Conservation (phyloP, 192 early-diverging fungal genomes). For the Podila verticillata region DNA sequence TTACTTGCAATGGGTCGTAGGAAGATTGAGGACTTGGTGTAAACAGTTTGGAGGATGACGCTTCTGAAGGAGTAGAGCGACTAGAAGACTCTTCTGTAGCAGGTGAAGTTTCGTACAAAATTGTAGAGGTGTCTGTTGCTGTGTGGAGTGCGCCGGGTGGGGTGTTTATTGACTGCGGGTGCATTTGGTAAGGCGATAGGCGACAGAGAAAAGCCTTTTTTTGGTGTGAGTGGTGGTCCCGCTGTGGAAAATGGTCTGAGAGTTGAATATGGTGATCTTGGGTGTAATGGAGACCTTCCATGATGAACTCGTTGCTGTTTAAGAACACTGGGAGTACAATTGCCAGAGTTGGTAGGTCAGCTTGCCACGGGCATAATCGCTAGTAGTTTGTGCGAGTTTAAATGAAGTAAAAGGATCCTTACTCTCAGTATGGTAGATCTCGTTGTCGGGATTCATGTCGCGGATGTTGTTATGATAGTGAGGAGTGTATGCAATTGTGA, state of each 20-base stretch:
- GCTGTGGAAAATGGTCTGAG: not conserved
- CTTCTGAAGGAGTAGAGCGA: not conserved
- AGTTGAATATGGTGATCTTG: not conserved
- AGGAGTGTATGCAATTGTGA: no score
- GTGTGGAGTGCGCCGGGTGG: not conserved
- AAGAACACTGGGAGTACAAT: conserved; percentile 1
- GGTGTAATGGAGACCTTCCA: conserved; percentile 4
- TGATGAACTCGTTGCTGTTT: conserved; percentile 3
- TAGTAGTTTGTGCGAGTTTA: no score
- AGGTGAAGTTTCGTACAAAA: not conserved
- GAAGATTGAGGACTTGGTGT: not conserved
- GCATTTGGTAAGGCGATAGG: not conserved
- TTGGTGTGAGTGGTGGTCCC: not conserved
- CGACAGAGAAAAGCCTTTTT: not conserved
- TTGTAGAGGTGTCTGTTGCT: not conserved
- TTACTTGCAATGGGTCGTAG: not conserved
- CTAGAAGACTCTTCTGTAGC: not conserved
- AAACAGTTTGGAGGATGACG: not conserved
- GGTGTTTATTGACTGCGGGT: not conserved
- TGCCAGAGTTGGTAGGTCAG: not conserved
- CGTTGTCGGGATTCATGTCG: no score
- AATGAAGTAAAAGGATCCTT: no score
- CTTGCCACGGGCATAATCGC: not conserved
- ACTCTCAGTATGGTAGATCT: no score
- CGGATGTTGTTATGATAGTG: no score